Conservation (phyloP, 257 asterid genomes). For the Scutellaria galericulata region DNA sequence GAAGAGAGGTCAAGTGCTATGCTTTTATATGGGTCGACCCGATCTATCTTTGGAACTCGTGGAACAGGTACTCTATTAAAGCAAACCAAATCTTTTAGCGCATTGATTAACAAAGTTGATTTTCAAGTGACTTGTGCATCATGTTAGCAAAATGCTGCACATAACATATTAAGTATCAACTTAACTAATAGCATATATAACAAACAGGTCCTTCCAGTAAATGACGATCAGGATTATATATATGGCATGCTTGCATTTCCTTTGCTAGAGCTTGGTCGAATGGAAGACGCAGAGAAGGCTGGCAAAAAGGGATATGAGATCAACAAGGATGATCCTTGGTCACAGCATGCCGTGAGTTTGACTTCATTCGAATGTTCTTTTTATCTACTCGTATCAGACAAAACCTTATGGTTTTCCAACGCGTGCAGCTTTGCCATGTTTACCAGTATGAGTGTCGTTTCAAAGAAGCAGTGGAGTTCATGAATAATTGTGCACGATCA, state of each 20-base stretch:
- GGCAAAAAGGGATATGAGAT: conserved; percentile 76
- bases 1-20: conserved; percentile 84
- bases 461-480: conserved; percentile 90
- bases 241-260: conserved; percentile 95
- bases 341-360: conserved; percentile 88
- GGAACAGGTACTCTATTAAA: conserved; percentile 57
- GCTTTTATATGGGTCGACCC: conserved; percentile 89
- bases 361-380: conserved; percentile 11
- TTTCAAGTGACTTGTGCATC: conserved; percentile 10
- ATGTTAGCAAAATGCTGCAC: not conserved
- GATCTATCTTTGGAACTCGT: conserved; percentile 76
- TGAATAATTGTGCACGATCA: conserved; percentile 78
- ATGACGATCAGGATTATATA: conserved; percentile 64
- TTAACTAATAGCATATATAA: conserved; percentile 22
- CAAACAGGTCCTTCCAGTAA: conserved; percentile 71
- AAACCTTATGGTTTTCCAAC: conserved; percentile 27
- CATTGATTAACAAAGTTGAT: not conserved
- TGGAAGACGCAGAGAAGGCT: conserved; percentile 79
- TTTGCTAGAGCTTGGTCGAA: conserved; percentile 80
- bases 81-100: conserved; percentile 12
- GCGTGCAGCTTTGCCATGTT: conserved; percentile 90
- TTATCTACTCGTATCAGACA: conserved; percentile 5
- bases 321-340: conserved; percentile 81
- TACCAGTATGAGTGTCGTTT: conserved; percentile 84
- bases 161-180: not conserved